Evolutionary conservation across 371 early-diverging fungal species (phyloP).

Genomic region (Saksenaea oblongispora): DNA sequence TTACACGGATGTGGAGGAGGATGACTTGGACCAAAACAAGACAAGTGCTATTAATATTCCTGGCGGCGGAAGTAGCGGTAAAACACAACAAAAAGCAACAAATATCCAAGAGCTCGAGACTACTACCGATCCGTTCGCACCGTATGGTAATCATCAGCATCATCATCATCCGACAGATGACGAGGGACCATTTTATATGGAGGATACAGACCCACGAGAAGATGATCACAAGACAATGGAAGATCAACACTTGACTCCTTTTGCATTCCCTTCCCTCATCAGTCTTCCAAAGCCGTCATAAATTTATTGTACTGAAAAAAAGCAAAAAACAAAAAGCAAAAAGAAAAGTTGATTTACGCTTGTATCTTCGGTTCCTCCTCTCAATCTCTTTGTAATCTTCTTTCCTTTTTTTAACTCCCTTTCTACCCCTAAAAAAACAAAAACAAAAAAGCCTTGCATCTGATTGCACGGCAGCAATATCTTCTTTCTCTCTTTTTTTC

Average conservation of each 20-base stretch:
- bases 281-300: conserved; percentile 19
- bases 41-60: conserved; percentile 24
- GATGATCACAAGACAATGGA: conserved; percentile 8
- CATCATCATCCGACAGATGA: conserved; percentile 35
- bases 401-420: conserved; percentile 11
- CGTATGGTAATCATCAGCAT: background rate
- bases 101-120: conserved; percentile 1
- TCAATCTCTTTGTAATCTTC: background rate
- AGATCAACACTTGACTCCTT: conserved; percentile 19
- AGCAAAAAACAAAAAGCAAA: background rate
- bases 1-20: conserved; percentile 4
- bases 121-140: conserved; percentile 30
- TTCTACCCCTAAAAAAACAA: conserved; percentile 8
- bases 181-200: conserved; percentile 47
- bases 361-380: conserved; percentile 1
- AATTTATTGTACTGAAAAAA: conserved; percentile 5
- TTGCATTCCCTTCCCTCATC: conserved; percentile 23
- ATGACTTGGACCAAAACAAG: conserved; percentile 3
- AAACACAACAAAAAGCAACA: background rate
- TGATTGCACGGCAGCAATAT: background rate
- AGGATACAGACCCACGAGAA: conserved; percentile 27
- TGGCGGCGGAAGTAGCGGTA: conserved; percentile 11
- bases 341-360: background rate
- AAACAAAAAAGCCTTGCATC: conserved; percentile 3
- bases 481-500: conserved; percentile 1